phyloP scores from a whole-genome alignment of 805 yeast species.

The Grigorovia humatica region DNA sequence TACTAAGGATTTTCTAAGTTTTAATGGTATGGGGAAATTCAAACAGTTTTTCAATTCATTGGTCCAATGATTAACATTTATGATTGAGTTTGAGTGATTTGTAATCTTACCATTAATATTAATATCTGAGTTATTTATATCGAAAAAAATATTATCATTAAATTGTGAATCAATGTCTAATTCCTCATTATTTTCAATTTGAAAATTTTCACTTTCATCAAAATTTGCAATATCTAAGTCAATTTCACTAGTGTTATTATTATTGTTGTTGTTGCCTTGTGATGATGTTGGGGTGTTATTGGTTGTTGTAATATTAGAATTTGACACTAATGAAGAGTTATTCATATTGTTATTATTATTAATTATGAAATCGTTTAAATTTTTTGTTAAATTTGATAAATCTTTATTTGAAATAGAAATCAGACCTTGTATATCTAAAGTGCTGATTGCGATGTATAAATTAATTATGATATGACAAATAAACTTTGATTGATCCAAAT shows the following conservation, averaged over 20 bases:
- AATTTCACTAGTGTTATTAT: background rate
- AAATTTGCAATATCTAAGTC: slow-evolving; percentile 5
- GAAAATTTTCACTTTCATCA: slow-evolving; percentile 28
- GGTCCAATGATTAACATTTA: slow-evolving; percentile 75
- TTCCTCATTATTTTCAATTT: slow-evolving; percentile 14
- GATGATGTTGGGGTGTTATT: background rate
- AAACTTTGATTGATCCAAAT: slow-evolving; percentile 63
- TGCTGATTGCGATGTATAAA: slow-evolving; percentile 62
- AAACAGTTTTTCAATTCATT: slow-evolving; percentile 73
- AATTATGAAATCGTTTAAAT: slow-evolving; percentile 34
- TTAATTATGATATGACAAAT: slow-evolving; percentile 68
- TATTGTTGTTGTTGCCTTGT: background rate
- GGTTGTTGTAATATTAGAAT: background rate
- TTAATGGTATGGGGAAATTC: slow-evolving; percentile 58
- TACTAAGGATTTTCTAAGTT: slow-evolving; percentile 49
- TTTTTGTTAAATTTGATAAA: slow-evolving; percentile 31
- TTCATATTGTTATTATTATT: slow-evolving; percentile 29
- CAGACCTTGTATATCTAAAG: slow-evolving; percentile 65
- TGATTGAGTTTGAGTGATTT: slow-evolving; percentile 58
- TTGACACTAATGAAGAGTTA: background rate
- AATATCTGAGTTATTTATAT: slow-evolving; percentile 30
- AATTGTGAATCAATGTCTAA: slow-evolving; percentile 11
- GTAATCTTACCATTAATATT: slow-evolving; percentile 46
- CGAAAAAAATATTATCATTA: slow-evolving; percentile 22
- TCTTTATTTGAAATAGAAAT: slow-evolving; percentile 58